phyloP scores from a whole-genome alignment of 2,329 filamentous ascomycete genomes.

The Alternaria brassicae region DNA sequence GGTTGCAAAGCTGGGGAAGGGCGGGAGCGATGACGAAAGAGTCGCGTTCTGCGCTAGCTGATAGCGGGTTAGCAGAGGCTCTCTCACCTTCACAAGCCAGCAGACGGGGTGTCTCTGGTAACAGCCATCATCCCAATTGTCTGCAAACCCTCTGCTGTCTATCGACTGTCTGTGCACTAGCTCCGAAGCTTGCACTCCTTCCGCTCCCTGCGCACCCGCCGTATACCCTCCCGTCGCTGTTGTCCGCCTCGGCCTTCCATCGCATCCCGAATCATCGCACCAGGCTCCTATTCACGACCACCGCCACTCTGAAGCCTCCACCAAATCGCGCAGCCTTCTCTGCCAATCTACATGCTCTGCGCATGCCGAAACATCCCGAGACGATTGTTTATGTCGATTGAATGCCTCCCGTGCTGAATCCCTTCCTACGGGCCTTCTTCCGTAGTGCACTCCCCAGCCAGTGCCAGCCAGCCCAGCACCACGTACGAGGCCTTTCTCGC shows the following conservation, averaged over 20 bases:
- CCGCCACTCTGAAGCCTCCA: constrained; percentile 13
- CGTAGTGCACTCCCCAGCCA: constrained; percentile 90
- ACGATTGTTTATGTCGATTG: constrained; percentile 58
- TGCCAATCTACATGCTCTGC: constrained; percentile 40
- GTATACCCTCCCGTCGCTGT: constrained; percentile 5
- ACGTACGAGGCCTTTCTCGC: constrained; percentile 68
- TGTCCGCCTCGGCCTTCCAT: constrained; percentile 11
- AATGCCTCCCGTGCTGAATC: constrained; percentile 96
- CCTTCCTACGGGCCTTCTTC: constrained; percentile 98
- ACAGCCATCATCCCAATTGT: constrained; percentile 16
- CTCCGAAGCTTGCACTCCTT: not conserved
- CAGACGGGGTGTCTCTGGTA: constrained; percentile 6
- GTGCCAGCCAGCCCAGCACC: constrained; percentile 89
- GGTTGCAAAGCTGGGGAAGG: constrained; percentile 13
- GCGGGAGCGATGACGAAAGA: constrained; percentile 30
- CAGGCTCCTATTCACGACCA: constrained; percentile 36
- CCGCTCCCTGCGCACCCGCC: not conserved
- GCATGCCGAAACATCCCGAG: constrained; percentile 23
- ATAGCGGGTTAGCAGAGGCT: constrained; percentile 19
- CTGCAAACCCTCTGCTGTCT: constrained; percentile 13
- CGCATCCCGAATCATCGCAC: constrained; percentile 24
- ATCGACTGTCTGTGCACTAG: constrained; percentile 5
- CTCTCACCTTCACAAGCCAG: constrained; percentile 39
- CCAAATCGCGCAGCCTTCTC: constrained; percentile 30
- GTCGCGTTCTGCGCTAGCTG: constrained; percentile 23